phyloP scores from a whole-genome alignment of 768 basidiomycete species.

The Mycena latifolia region DNA sequence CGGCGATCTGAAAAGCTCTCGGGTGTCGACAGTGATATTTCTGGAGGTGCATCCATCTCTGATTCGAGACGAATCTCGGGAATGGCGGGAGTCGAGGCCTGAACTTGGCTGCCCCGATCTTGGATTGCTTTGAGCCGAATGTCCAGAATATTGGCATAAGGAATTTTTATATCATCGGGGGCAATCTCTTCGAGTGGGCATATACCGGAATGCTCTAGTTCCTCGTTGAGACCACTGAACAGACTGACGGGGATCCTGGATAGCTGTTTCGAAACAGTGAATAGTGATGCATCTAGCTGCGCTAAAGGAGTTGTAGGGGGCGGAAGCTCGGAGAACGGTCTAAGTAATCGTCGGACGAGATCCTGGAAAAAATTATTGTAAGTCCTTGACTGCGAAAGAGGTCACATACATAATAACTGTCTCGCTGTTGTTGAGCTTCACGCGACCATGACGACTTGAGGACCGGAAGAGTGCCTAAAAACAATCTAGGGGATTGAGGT shows the following conservation, averaged over 20 bases:
- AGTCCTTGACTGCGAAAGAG: background rate
- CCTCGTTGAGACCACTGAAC: constrained; percentile 63
- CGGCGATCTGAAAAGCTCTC: constrained; percentile 43
- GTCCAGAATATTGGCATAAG: constrained; percentile 66
- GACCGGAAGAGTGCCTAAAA: constrained; percentile 72
- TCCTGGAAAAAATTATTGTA: constrained; percentile 57
- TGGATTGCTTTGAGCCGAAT: constrained; percentile 62
- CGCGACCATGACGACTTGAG: constrained; percentile 70
- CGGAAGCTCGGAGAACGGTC: constrained; percentile 62
- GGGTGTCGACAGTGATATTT: constrained; percentile 55
- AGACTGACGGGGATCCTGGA: constrained; percentile 64
- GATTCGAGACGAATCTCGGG: constrained; percentile 58
- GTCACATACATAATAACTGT: constrained; percentile 76
- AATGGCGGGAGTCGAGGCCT: constrained; percentile 40
- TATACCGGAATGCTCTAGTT: constrained; percentile 55
- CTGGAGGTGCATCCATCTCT: constrained; percentile 42
- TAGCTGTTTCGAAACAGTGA: constrained; percentile 67
- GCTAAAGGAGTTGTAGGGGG: constrained; percentile 54
- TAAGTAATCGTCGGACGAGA: constrained; percentile 73
- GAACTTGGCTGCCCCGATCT: constrained; percentile 39
- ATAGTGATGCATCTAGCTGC: constrained; percentile 60
- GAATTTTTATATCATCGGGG: constrained; percentile 59
- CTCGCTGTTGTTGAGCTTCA: constrained; percentile 70
- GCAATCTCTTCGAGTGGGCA: constrained; percentile 67
- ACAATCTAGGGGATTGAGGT: constrained; percentile 54